These are phyloP conservation scores for Saccharata proteae DNA, from an alignment of 2,329 filamentous ascomycete genomes.

Conservation along the genomic window DNA sequence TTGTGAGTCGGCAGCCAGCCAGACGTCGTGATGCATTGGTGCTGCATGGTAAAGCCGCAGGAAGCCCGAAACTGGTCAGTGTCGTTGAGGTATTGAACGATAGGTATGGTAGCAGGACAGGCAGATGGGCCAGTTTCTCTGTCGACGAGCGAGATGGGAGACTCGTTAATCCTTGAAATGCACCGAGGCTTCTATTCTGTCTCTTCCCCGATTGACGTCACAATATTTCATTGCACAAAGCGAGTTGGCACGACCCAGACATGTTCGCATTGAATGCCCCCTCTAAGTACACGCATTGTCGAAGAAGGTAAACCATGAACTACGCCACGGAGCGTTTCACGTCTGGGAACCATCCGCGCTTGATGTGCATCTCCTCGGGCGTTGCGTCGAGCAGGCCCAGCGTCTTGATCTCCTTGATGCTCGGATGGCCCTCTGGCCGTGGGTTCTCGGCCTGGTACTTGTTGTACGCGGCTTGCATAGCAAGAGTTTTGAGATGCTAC, in stretches of 20 bases:
- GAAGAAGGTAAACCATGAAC: too few species aligned
- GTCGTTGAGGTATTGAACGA: slow-evolving; percentile 35
- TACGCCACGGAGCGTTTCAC: too few species aligned
- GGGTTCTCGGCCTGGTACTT: slow-evolving; percentile 63
- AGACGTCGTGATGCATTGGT: slow-evolving; percentile 22
- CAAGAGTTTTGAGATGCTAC: slow-evolving; percentile 67
- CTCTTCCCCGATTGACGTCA: too few species aligned
- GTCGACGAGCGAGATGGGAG: background rate
- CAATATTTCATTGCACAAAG: too few species aligned
- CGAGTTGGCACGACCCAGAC: too few species aligned
- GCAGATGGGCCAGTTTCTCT: slow-evolving; percentile 21
- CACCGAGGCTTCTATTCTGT: background rate
- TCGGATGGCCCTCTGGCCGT: slow-evolving; percentile 68
- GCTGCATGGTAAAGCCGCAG: slow-evolving; percentile 15
- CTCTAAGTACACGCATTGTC: too few species aligned
- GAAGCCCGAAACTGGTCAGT: slow-evolving; percentile 15
- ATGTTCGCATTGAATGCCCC: too few species aligned
- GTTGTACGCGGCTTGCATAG: slow-evolving; percentile 74
- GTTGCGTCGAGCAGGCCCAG: slow-evolving; percentile 66
- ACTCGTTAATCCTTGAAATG: background rate
- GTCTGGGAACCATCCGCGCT: too few species aligned
- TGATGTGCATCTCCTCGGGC: slow-evolving; percentile 57
- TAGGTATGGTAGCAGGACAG: slow-evolving; percentile 23
- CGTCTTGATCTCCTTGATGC: slow-evolving; percentile 75
- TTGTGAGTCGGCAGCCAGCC: slow-evolving; percentile 28